Evolutionary conservation across 371 early-diverging fungal genomes (phyloP), one percentile per base, ranked within the genome.

Genomic region (Mortierella sp.): DNA sequence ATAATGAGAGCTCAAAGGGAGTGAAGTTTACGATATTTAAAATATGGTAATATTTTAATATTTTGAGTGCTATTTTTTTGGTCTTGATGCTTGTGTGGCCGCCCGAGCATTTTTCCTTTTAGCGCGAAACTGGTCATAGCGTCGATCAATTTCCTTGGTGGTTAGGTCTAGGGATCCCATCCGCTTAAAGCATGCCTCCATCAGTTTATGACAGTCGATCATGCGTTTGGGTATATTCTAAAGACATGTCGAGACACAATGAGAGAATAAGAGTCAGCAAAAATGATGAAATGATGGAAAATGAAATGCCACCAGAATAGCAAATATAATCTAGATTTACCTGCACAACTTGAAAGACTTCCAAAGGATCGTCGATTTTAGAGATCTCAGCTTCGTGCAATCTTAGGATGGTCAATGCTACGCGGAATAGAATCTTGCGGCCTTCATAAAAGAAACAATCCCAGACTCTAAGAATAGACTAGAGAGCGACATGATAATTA

Each of bases 391-490:
- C 78, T 65, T 95, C 94, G 76, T 94, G 92, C 64, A 94, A 77
- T 63, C 92, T 89, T 59, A 96, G 87, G 41, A 96, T 88, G 6
- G 95, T 92, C 13, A 96, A 84, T 6, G 94, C 93, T 8, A 95
- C 89, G 4, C 96, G 89, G 77, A 93, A 92, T 21, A 95, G 71
- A 9, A 94, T 90, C 68, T 92, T 94, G 71, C 92, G 92, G 28
- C 95, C 95, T 70, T 96, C 94, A 76, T 93, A 94, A 73, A 93
- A 92, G 59, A 95, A 90, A 68, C 92, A 91, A 88, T 95, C 96
- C 95, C 96, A 95, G 8, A 94, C 92, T 33, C 96, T 89, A 6
- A 95, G 84, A 9, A 93, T 91, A 36, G 93, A 90, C 88, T 83
- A 4, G 58, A 43, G 52, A 62, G 45, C 22, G 9, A 8, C 24